A percentile compares a stretch with the other conserved stretches of the same genome.
Conservation (phyloP, 2,329 filamentous ascomycete genomes). For the Aspergillus pseudoglaucus region DNA sequence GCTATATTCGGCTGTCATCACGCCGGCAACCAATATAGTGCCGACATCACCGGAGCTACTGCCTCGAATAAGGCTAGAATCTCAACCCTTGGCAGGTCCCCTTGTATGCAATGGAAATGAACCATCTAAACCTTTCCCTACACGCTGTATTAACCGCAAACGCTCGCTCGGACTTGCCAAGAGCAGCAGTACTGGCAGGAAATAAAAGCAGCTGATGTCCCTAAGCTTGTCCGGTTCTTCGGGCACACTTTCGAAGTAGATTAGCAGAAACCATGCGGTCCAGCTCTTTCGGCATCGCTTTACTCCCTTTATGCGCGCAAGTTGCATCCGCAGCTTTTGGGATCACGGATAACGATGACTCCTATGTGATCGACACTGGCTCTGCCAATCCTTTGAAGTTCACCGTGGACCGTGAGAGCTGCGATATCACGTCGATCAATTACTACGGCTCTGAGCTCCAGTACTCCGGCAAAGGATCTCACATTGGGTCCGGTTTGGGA, state of each 20-base stretch:
- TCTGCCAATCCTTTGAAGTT: constrained; percentile 46
- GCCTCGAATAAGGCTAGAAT: no score
- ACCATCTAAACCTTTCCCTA: no score
- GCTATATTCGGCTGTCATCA: no score
- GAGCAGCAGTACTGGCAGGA: no score
- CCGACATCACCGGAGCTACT: no score
- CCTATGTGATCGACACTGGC: constrained; percentile 45
- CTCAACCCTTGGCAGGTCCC: no score
- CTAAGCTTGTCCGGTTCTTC: no score
- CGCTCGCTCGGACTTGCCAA: no score
- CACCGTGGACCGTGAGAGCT: constrained; percentile 48
- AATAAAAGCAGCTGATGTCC: no score
- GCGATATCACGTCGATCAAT: constrained; percentile 59
- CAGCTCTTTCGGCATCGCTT: constrained; percentile 11
- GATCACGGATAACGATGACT: constrained; percentile 13
- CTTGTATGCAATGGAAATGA: no score
- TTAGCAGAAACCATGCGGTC: constrained; percentile 11
- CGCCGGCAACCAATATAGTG: no score
- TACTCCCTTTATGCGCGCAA: constrained; percentile 15
- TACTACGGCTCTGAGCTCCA: constrained; percentile 56
- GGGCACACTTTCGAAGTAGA: background rate
- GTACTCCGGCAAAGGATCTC: constrained; percentile 46
- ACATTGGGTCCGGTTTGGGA: constrained; percentile 56
- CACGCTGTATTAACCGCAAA: no score
- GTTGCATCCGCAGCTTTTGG: constrained; percentile 23